These are phyloP conservation scores for Chytriomyces sp. DNA, from an alignment of 192 early-diverging fungal genomes.

Conservation along the genomic window DNA sequence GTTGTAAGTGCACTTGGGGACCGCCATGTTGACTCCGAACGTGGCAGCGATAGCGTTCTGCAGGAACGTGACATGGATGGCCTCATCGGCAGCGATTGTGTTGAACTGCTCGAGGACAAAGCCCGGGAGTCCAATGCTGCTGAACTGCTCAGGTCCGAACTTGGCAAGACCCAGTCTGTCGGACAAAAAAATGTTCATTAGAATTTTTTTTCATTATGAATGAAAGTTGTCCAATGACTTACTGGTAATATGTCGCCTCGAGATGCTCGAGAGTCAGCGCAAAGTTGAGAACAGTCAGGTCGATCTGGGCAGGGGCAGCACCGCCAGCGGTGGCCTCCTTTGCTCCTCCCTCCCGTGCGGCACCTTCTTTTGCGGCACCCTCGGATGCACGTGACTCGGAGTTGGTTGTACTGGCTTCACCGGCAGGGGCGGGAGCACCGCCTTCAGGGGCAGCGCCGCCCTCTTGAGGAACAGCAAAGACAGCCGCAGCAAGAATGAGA, in stretches of 20 bases:
- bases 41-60: conserved; percentile 33
- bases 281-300: conserved; percentile 55
- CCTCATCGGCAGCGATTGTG: conserved; percentile 41
- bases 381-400: too few species aligned
- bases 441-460: too few species aligned
- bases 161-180: conserved; percentile 24
- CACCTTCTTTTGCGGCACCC: too few species aligned
- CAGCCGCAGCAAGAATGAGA: too few species aligned
- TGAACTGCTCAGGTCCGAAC: conserved; percentile 39
- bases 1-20: conserved; percentile 48
- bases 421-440: too few species aligned
- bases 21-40: conserved; percentile 41
- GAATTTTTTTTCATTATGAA: neutral
- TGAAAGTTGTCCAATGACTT: neutral
- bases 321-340: neutral
- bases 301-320: conserved; percentile 14
- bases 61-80: conserved; percentile 45
- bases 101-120: conserved; percentile 38
- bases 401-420: too few species aligned
- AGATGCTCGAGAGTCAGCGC: conserved; percentile 50
- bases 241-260: conserved; percentile 45
- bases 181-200: neutral
- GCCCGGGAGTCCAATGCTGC: conserved; percentile 36
- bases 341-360: too few species aligned
- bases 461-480: too few species aligned